Evolutionary conservation across 768 basidiomycete genomes (phyloP), one percentile per base, ranked within the genome.

Genomic region (Suillus subluteus): DNA sequence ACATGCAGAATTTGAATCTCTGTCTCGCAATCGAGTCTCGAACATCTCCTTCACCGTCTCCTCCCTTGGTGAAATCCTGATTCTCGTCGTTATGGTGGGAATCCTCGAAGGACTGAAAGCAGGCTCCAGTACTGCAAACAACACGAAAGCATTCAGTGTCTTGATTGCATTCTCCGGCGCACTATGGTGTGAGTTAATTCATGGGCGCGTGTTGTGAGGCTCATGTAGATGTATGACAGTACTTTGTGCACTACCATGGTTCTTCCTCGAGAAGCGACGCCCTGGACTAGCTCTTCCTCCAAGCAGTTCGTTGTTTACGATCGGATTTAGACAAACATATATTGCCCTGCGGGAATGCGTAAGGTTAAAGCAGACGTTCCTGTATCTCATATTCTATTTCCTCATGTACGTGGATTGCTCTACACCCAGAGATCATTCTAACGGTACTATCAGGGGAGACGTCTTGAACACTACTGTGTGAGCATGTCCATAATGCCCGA

Each of bases 121-220:
- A 0, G 86, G 84, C 44, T 81, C 80, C 68, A 91, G 85, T 71
- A 84, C 84, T 0, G 86, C 89, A 65, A 90, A 90, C 74, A 92
- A 93, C 71, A 92, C 90, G 3, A 88, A 83, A 68, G 88, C 88
- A 3, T 89, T 93, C 73, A 91, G 89, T 71, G 84, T 87, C 13
- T 79, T 92, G n/a, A 90, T 92, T 68, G 91, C 92, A 0, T 93
- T 91, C 74, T 84, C 90, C 21, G 91, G 91, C 1, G 91, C 85
- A n/a, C 82, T 89, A 9, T 93, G 91, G 91, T 67, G 89, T 89
- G 73, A 59, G 88, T 80, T 13, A 30, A 35, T 50, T 58, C 18
- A 32, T 30, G 65, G 58, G 38, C 7, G 26, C 35, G 16, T 18
- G 32, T 35, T 35, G 54, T 58, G 18, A 16, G 48, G 40, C 59